Evolutionary conservation across 495 filamentous ascomycete genomes (phyloP).

Genomic region (Xanthoparmelia taractica): DNA sequence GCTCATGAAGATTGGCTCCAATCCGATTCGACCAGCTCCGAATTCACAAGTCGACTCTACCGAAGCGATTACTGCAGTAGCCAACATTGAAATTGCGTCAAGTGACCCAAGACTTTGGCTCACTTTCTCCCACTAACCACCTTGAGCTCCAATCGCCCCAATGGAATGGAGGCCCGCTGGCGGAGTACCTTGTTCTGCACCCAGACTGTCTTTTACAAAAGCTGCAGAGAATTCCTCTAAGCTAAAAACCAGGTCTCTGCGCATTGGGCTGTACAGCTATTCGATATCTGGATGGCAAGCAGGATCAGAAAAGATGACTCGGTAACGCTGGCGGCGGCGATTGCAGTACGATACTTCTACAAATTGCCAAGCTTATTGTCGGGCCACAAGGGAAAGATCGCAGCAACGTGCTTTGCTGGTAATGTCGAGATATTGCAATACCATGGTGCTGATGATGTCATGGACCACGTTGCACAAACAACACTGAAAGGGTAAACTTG

Average conservation of each 20-base stretch:
- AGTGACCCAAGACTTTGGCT: too few species aligned
- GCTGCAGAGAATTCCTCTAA: too few species aligned
- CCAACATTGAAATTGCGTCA: not conserved
- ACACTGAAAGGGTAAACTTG: not conserved
- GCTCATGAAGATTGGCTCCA: not conserved
- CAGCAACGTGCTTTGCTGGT: not conserved
- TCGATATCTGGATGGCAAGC: not conserved
- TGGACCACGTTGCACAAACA: not conserved
- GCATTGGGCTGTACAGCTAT: not conserved
- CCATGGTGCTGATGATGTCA: not conserved
- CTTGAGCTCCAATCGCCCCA: too few species aligned
- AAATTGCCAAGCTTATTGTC: not conserved
- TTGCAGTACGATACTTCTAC: not conserved
- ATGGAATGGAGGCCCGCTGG: too few species aligned
- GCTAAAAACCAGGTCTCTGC: too few species aligned
- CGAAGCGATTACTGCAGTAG: not conserved
- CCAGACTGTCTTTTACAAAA: too few species aligned
- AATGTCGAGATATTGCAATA: not conserved
- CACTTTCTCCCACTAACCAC: too few species aligned
- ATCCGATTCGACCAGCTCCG: not conserved
- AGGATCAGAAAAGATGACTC: not conserved
- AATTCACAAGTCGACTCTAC: not conserved
- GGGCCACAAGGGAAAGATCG: not conserved
- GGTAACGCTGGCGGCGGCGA: not conserved
- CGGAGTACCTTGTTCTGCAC: too few species aligned